These are phyloP conservation scores for Benincasa hispida DNA, from an alignment of 306 rosid species.

Conservation along the genomic window DNA sequence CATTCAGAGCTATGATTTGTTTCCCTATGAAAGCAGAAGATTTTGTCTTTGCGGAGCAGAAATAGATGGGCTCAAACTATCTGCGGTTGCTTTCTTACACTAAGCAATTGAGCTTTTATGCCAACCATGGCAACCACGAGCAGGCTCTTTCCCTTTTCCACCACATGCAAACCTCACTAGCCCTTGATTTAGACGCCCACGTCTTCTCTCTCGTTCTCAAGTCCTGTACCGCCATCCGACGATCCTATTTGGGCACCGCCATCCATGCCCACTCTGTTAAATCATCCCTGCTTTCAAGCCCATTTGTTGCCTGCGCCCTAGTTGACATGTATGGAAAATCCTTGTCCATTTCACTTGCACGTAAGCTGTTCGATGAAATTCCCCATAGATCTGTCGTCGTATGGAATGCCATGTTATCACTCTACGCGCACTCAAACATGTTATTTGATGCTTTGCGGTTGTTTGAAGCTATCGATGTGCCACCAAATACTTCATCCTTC, in stretches of 20 bases:
- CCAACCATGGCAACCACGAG: constrained; percentile 35
- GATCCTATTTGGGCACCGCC: constrained; percentile 42
- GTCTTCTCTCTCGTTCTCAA: constrained; percentile 67
- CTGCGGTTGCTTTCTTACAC: constrained; percentile 34
- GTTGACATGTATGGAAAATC: constrained; percentile 51
- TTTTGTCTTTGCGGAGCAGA: not conserved
- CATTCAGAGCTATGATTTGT: not conserved
- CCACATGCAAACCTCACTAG: constrained; percentile 42
- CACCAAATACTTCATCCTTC: constrained; percentile 40
- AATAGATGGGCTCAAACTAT: constrained; percentile 26
- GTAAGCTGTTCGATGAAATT: constrained; percentile 52
- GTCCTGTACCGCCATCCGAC: constrained; percentile 49
- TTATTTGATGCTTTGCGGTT: constrained; percentile 26
- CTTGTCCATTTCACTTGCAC: constrained; percentile 29
- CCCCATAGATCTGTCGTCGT: constrained; percentile 40
- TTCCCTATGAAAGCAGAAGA: not conserved
- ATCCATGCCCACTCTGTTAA: constrained; percentile 53
- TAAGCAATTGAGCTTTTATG: constrained; percentile 35
- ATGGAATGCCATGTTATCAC: constrained; percentile 59
- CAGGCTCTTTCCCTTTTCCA: constrained; percentile 46
- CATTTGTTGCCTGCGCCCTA: constrained; percentile 41
- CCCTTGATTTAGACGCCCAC: constrained; percentile 51
- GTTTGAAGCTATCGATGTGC: constrained; percentile 35
- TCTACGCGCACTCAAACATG: constrained; percentile 20
- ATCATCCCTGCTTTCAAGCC: constrained; percentile 33